These are phyloP conservation scores for Cystobasidiaceae sp. DNA, from an alignment of 1,284 basidiomycete species.

Conservation along the genomic window DNA sequence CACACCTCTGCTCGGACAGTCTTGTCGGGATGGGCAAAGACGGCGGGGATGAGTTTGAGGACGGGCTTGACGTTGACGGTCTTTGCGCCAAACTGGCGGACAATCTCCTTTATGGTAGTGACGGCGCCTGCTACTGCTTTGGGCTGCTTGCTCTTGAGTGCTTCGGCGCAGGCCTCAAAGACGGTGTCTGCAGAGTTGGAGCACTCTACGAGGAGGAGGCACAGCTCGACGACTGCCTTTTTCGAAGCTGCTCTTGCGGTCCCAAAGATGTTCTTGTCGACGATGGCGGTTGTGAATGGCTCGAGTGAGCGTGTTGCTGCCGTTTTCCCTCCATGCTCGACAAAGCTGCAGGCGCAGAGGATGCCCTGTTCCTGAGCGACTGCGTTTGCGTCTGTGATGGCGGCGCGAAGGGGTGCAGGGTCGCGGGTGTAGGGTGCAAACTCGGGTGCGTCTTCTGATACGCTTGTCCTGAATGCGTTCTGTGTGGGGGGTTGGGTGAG, in stretches of 20 bases:
- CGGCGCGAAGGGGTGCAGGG: conserved; percentile 74
- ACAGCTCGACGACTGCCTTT: conserved; percentile 77
- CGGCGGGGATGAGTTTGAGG: conserved; percentile 81
- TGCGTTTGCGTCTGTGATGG: conserved; percentile 84
- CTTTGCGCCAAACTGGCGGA: conserved; percentile 77
- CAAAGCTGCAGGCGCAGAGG: conserved; percentile 74
- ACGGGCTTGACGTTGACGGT: conserved; percentile 67
- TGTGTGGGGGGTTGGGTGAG: conserved; percentile 39
- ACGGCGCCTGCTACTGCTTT: conserved; percentile 84
- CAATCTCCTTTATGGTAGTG: conserved; percentile 70
- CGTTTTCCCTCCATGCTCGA: conserved; percentile 85
- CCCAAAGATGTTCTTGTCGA: conserved; percentile 86
- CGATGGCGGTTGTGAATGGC: conserved; percentile 78
- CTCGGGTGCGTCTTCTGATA: conserved; percentile 86
- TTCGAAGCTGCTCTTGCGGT: conserved; percentile 88
- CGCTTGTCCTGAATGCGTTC: conserved; percentile 69
- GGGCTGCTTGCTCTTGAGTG: conserved; percentile 86
- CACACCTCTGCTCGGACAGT: conserved; percentile 74
- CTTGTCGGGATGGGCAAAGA: conserved; percentile 94
- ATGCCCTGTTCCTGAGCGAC: conserved; percentile 98
- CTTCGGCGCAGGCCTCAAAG: conserved; percentile 73
- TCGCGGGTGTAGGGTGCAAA: conserved; percentile 78
- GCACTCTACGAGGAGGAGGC: conserved; percentile 85
- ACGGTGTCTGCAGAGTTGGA: conserved; percentile 74
- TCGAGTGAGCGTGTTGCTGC: conserved; percentile 58